Evolutionary conservation across 495 filamentous ascomycete genomes (phyloP).

Genomic region (Xylaria intraflava): DNA sequence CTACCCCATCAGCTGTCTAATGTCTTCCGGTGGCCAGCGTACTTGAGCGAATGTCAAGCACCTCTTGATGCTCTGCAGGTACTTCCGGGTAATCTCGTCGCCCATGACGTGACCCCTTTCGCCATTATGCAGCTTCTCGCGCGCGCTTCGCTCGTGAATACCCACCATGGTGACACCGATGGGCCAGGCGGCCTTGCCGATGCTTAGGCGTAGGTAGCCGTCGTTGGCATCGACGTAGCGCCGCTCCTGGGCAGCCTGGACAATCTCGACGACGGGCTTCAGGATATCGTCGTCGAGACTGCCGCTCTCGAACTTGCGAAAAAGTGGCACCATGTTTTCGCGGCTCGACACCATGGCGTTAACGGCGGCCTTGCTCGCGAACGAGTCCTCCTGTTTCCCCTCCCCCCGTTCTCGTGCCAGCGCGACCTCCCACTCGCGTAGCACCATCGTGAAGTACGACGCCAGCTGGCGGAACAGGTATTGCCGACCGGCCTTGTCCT

Average conservation of each 20-base stretch:
- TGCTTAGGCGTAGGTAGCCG: slow-evolving; percentile 84
- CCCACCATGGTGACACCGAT: slow-evolving; percentile 99
- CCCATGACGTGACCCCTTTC: slow-evolving; percentile 94
- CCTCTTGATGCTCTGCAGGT: slow-evolving; percentile 94
- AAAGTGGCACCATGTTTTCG: slow-evolving; percentile 85
- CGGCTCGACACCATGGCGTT: slow-evolving; percentile 73
- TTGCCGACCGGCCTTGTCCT: slow-evolving; percentile 48
- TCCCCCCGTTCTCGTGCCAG: slow-evolving; percentile 53
- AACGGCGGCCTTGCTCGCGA: slow-evolving; percentile 67
- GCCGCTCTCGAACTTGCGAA: slow-evolving; percentile 74
- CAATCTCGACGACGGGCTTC: slow-evolving; percentile 87
- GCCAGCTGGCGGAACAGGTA: slow-evolving; percentile 82
- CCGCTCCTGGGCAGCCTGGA: slow-evolving; percentile 77
- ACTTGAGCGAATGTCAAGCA: slow-evolving; percentile 96
- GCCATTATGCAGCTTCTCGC: slow-evolving; percentile 91
- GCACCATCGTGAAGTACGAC: slow-evolving; percentile 88
- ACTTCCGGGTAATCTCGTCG: slow-evolving; percentile 91
- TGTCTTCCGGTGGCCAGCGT: slow-evolving; percentile 90
- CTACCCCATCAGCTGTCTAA: slow-evolving; percentile 94
- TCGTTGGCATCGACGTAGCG: slow-evolving; percentile 96
- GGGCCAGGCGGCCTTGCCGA: slow-evolving; percentile 98
- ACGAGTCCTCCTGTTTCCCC: slow-evolving; percentile 53
- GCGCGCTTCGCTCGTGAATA: slow-evolving; percentile 92
- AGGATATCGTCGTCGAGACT: slow-evolving; percentile 74
- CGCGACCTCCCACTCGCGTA: slow-evolving; percentile 78